Conservation (phyloP, 192 early-diverging fungal species). For the Podila horticola region DNA sequence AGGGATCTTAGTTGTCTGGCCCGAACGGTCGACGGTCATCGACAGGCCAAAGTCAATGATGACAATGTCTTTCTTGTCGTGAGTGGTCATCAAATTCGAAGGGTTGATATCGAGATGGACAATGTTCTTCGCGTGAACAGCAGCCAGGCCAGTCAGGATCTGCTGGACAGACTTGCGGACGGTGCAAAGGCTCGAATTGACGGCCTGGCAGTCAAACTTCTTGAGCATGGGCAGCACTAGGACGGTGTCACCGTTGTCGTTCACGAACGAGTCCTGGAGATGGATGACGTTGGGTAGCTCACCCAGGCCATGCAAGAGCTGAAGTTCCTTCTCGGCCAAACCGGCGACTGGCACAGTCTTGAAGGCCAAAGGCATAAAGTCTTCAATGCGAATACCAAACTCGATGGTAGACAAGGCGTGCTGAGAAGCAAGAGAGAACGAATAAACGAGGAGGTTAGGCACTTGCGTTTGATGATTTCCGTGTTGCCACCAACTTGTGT, state of each 20-base stretch:
- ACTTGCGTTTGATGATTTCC: not conserved
- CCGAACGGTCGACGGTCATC: constrained; percentile 38
- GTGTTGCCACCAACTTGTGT: too few species aligned
- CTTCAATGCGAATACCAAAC: constrained; percentile 70
- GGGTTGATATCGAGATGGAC: constrained; percentile 77
- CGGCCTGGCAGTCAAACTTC: constrained; percentile 53
- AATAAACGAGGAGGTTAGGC: not conserved
- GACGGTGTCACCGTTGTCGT: constrained; percentile 66
- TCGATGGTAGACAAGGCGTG: constrained; percentile 58
- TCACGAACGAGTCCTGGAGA: constrained; percentile 70
- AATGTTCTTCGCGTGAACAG: constrained; percentile 69
- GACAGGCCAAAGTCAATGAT: constrained; percentile 85
- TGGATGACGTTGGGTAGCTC: constrained; percentile 61
- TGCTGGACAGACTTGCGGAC: constrained; percentile 59
- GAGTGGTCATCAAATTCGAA: constrained; percentile 67
- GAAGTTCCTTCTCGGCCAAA: constrained; percentile 66
- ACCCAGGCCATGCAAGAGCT: constrained; percentile 59
- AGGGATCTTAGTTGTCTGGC: constrained; percentile 15
- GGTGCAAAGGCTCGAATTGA: constrained; percentile 61
- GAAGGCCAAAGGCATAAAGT: constrained; percentile 69
- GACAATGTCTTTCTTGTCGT: constrained; percentile 62
- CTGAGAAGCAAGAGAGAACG: constrained; percentile 3
- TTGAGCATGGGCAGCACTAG: constrained; percentile 72
- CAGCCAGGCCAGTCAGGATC: constrained; percentile 66
- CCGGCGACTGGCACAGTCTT: constrained; percentile 68